Evolutionary conservation across 768 basidiomycete species (phyloP), one percentile per base, ranked within the genome.

Genomic region (Lactarius sanguifluus): DNA sequence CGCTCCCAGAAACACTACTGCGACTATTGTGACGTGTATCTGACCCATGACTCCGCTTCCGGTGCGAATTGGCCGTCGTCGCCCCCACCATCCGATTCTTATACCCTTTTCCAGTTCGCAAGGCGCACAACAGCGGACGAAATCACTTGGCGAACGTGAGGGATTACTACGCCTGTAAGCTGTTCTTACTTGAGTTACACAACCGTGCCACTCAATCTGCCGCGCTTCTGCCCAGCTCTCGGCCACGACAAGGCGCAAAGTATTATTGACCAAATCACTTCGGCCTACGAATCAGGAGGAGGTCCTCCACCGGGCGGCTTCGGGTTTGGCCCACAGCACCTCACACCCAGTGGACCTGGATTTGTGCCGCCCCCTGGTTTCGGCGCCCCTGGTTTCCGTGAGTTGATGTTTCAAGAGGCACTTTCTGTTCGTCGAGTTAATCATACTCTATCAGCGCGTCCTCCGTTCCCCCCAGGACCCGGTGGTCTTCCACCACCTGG

Each of bases 231-330:
- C 25, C 41, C 71, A 92, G 91, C 91, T 2, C 85, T 93, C 64
- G 91, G 91, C 64, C 94, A 98, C 78, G 96, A 98, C 83, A 96
- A 96, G 77, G 96, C 96, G 20, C 97, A 99, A 77, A 94, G 81
- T 72, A 94, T 98, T 76, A 98, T 99, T 75, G 96, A 99, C 84
- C 93, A 96, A 77, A 98, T 99, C 77, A 96, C 94, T 43, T 88
- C 91, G 25, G 88, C 91, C 30, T 97, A 96, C 74, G 96, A 98
- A 78, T 85, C 83, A 34, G 87, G 91, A 52, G 88, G 88, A 60
- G 91, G 91, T 2, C 92, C 92, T 47, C 92, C 92, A 70, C 91
- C 91, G 13, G 92, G 92, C 60, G 92, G 92, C 4, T 94, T 93
- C 69, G 90, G 90, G 9, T 92, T 92, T 71, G 90, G 90, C 28